Conservation (phyloP, 106 monocot species). For the Vanilla planifolia region DNA sequence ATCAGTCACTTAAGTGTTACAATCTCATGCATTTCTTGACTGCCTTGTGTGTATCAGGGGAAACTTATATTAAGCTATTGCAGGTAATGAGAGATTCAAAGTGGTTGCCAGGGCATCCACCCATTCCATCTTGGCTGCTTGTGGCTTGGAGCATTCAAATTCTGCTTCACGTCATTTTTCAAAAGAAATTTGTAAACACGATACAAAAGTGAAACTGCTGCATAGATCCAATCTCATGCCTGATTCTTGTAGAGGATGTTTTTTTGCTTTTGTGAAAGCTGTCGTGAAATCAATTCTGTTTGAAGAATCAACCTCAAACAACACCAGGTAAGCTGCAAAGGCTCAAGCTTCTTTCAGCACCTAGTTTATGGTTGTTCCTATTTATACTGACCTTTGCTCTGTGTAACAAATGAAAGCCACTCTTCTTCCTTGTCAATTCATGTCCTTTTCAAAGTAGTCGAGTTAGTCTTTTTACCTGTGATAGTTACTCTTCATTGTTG, state of each 20-base stretch:
- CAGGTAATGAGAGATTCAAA: conserved; percentile 56
- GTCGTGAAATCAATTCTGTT: conserved; percentile 32
- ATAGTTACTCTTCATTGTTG: too few relatives aligned
- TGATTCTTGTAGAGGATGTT: conserved; percentile 52
- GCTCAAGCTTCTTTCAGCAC: too few relatives aligned
- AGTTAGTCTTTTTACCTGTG: too few relatives aligned
- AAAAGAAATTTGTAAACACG: conserved; percentile 31
- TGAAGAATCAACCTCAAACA: conserved; percentile 9
- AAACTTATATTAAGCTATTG: not conserved
- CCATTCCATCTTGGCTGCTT: conserved; percentile 76
- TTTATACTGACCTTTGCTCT: too few relatives aligned
- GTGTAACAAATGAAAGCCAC: too few relatives aligned
- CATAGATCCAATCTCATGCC: conserved; percentile 26
- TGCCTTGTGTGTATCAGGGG: not conserved
- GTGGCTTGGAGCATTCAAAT: conserved; percentile 56
- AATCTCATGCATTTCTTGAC: not conserved
- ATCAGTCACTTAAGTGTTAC: too few relatives aligned
- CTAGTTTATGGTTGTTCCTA: too few relatives aligned
- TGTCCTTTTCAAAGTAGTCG: too few relatives aligned
- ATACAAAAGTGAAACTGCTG: conserved; percentile 1
- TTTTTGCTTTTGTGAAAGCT: conserved; percentile 36
- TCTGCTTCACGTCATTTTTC: conserved; percentile 21
- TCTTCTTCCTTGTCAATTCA: too few relatives aligned
- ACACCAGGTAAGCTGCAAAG: not conserved
- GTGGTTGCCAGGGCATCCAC: conserved; percentile 62